Base-by-base conservation (phyloP, 768 basidiomycete genomes). In the Collybia sp. region DNA sequence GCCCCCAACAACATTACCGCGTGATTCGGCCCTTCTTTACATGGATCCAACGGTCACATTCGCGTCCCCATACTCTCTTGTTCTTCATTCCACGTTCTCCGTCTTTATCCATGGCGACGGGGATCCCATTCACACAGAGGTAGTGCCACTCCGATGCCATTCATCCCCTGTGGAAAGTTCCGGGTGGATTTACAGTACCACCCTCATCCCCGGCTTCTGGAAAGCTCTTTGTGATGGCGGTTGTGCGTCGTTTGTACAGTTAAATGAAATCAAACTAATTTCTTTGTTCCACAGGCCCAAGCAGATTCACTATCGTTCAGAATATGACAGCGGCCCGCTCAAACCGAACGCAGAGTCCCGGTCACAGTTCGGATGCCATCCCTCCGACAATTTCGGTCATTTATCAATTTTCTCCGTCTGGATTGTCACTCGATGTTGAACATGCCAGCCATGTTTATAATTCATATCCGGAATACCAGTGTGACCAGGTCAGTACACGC, bases 191-290 rank as follows among this genome's bases (percentile, higher is more conserved):
- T 82, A 82, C 55, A 67, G 63, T 44, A 67, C 72, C 3, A 54
- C 68, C n/a, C 68, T 82, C 38, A 71, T 72, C 12, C 77, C 79
- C 19, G 59, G 55, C 39, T 78, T 73, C 49, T 82, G 80, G 80
- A 61, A 66, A 15, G 63, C 64, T 8, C 49, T 82, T 40, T 75
- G 75, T 52, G 59, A 64, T 46, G 61, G 65, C 12, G 48, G 67
- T 53, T 71, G 80, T 79, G 46, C 42, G 69, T 47, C 1, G 31
- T 12, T 39, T 35, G 16, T 40, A 15, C 50, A 19, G 36, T 37
- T 25, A 35, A 20, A 15, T 30, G 12, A 37, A 25, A 37, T 30
- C 16, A 11, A 32, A 11, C 40, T 43, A 6, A 38, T 39, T 30
- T 17, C 36, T 37, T n/a, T 16, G n/a, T 38, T 17, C 33, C n/a